A percentile compares a stretch with the other conserved stretches of the same genome.
Evolutionary conservation across 192 early-diverging fungal species (phyloP).

Genomic region (Endogone sp.): DNA sequence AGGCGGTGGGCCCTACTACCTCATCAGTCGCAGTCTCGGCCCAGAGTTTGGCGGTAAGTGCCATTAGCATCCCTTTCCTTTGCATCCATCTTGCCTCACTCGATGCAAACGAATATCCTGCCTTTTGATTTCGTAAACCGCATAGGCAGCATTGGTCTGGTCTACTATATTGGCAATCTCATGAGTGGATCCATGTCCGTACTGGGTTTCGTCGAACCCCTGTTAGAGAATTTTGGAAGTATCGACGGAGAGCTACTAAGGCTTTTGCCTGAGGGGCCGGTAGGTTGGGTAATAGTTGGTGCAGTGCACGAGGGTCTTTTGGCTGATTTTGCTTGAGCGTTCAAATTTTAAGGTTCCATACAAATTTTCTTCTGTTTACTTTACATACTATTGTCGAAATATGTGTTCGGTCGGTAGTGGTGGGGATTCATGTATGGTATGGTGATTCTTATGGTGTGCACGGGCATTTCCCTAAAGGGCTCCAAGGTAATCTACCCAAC

Average conservation of each 20-base stretch:
- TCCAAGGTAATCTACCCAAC: conserved; percentile 34
- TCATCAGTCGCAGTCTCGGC: conserved; percentile 61
- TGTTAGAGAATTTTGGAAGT: conserved; percentile 60
- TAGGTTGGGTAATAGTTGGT: neutral
- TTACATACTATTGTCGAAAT: no score
- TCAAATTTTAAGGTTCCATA: neutral
- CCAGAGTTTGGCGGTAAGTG: conserved; percentile 61
- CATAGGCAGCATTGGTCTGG: conserved; percentile 56
- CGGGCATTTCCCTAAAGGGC: conserved; percentile 51
- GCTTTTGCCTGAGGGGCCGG: conserved; percentile 50
- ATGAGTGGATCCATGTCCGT: conserved; percentile 57
- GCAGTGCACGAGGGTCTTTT: no score
- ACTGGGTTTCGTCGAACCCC: conserved; percentile 62
- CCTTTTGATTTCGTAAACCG: neutral
- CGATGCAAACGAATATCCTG: no score
- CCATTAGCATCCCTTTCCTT: neutral
- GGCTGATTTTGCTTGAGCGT: neutral
- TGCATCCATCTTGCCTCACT: no score
- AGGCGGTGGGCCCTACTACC: conserved; percentile 69
- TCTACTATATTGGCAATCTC: conserved; percentile 58
- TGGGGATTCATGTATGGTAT: conserved; percentile 57
- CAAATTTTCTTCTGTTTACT: no score
- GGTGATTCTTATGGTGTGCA: conserved; percentile 47
- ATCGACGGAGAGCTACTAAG: conserved; percentile 40
- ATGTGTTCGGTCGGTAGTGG: conserved; percentile 9